phyloP scores from a whole-genome alignment of 2,329 filamentous ascomycete genomes.

The Zymoseptoria tritici region DNA sequence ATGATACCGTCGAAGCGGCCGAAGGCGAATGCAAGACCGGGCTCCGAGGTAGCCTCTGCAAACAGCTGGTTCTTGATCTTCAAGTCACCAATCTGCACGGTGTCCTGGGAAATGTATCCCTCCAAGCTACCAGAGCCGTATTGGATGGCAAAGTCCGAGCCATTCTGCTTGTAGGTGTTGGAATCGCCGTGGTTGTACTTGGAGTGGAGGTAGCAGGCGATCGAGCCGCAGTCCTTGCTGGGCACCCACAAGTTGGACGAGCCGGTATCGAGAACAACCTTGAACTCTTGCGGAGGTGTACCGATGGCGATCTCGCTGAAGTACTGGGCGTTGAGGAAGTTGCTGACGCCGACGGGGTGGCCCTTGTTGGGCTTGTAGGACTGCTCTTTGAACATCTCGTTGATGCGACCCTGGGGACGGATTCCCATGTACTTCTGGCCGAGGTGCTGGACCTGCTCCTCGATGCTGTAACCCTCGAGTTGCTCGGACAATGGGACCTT shows the following conservation, averaged over 20 bases:
- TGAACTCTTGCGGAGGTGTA: slow-evolving; percentile 88
- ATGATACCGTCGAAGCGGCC: slow-evolving; percentile 96
- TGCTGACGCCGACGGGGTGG: slow-evolving; percentile 83
- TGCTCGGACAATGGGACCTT: slow-evolving; percentile 91
- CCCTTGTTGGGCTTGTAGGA: slow-evolving; percentile 57
- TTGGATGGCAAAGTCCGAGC: slow-evolving; percentile 80
- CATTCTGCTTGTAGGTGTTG: slow-evolving; percentile 89
- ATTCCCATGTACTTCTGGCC: slow-evolving; percentile 94
- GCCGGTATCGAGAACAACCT: slow-evolving; percentile 96
- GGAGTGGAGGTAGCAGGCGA: slow-evolving; percentile 93
- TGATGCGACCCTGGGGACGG: slow-evolving; percentile 60
- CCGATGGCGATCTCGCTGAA: slow-evolving; percentile 95
- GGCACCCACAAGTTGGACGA: slow-evolving; percentile 99
- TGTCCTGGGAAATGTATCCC: slow-evolving; percentile 88
- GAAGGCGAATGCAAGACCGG: slow-evolving; percentile 94
- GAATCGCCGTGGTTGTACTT: slow-evolving; percentile 93
- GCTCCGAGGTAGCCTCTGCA: slow-evolving; percentile 91
- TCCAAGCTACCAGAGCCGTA: slow-evolving; percentile 93
- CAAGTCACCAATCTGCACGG: slow-evolving; percentile 78
- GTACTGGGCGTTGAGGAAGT: slow-evolving; percentile 99
- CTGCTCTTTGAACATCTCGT: slow-evolving; percentile 73
- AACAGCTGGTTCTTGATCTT: slow-evolving; percentile 86
- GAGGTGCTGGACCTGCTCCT: slow-evolving; percentile 71
- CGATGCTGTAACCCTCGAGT: slow-evolving; percentile 71
- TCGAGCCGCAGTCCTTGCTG: slow-evolving; percentile 80